Conservation (phyloP, 2,329 filamentous ascomycete species). For the Xenoacremonium recifei region DNA sequence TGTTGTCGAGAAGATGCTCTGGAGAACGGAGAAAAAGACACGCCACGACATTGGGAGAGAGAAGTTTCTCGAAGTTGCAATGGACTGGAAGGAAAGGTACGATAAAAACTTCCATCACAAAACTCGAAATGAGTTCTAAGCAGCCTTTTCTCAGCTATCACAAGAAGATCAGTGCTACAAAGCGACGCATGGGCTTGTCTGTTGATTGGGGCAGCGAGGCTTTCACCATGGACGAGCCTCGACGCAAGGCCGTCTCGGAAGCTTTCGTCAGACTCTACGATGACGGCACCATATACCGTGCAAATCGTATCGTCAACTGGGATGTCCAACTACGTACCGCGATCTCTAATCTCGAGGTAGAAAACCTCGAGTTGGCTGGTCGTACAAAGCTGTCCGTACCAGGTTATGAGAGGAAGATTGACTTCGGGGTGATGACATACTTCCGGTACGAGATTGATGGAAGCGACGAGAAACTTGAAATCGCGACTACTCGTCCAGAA, state of each 20-base stretch:
- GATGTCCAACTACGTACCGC: slow-evolving; percentile 87
- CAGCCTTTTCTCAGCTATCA: too few relatives aligned
- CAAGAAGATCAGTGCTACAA: slow-evolving; percentile 79
- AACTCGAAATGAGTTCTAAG: too few relatives aligned
- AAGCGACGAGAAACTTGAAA: slow-evolving; percentile 77
- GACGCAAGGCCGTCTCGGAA: slow-evolving; percentile 80
- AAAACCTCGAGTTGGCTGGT: slow-evolving; percentile 84
- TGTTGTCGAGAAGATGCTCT: slow-evolving; percentile 97
- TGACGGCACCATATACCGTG: slow-evolving; percentile 89
- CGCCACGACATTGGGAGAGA: slow-evolving; percentile 85
- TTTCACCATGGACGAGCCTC: slow-evolving; percentile 91
- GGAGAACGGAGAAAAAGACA: slow-evolving; percentile 82
- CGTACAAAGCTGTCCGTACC: slow-evolving; percentile 87
- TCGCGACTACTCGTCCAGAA: slow-evolving; percentile 90
- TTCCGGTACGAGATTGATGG: slow-evolving; percentile 91
- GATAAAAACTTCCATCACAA: too few relatives aligned
- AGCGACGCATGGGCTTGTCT: slow-evolving; percentile 82
- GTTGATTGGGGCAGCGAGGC: slow-evolving; percentile 94
- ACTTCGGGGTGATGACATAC: slow-evolving; percentile 88
- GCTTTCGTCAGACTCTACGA: slow-evolving; percentile 89
- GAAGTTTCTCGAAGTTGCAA: slow-evolving; percentile 76
- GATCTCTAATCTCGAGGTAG: slow-evolving; percentile 86
- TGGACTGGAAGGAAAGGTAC: slow-evolving; percentile 96
- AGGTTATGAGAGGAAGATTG: slow-evolving; percentile 94
- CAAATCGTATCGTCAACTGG: slow-evolving; percentile 95